Conservation (phyloP, 352 stramenopile species). For the Globisporangium mamillatum region DNA sequence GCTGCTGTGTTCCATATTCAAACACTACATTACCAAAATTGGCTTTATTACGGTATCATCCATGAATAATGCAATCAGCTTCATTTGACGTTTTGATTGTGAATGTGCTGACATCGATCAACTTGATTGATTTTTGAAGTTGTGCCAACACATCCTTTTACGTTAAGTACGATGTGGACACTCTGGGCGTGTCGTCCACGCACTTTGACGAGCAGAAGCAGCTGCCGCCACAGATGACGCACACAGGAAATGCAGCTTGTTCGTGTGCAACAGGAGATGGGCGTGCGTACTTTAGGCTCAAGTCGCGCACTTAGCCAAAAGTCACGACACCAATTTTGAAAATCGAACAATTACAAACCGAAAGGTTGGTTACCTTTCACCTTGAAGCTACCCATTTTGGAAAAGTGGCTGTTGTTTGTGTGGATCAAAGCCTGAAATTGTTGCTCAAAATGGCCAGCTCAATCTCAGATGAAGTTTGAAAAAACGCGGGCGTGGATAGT, state of each 20-base stretch:
- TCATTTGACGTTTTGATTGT: neutral
- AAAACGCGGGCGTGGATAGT: neutral
- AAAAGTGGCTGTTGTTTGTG: too few species aligned
- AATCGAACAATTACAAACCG: neutral
- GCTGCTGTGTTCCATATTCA: too few species aligned
- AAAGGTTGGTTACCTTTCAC: neutral
- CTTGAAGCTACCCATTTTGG: neutral
- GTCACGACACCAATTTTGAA: neutral
- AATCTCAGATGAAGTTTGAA: neutral
- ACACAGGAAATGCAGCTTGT: neutral
- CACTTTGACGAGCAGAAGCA: slow-evolving; percentile 5
- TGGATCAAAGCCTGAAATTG: neutral
- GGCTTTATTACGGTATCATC: too few species aligned
- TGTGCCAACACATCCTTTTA: neutral
- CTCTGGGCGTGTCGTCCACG: neutral
- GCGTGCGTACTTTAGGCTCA: neutral
- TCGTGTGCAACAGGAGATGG: neutral
- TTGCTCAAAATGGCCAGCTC: neutral
- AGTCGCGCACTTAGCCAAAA: neutral
- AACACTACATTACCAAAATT: too few species aligned
- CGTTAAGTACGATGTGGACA: slow-evolving; percentile 1
- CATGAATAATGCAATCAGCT: too few species aligned
- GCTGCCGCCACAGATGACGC: neutral
- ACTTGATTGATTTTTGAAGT: slow-evolving; percentile 2
- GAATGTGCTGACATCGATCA: neutral